Conservation (phyloP, 2,329 filamentous ascomycete species). For the Fusarium mangiferae region DNA sequence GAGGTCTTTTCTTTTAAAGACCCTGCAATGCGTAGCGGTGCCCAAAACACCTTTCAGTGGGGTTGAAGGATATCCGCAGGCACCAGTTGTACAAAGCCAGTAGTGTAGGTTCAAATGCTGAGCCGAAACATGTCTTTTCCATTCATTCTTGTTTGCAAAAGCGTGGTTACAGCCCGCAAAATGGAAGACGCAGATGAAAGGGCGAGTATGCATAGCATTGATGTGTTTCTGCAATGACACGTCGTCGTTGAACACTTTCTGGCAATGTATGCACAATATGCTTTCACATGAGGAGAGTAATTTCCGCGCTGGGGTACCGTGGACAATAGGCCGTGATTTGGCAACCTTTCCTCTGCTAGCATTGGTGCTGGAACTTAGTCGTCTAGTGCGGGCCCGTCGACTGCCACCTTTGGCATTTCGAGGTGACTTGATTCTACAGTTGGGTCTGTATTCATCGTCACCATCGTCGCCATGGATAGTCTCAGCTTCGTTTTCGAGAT, state of each 20-base stretch:
- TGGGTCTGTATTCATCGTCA: slow-evolving; percentile 11
- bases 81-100: slow-evolving; percentile 79
- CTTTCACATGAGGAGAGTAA: slow-evolving; percentile 10
- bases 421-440: not conserved
- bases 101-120: slow-evolving; percentile 81
- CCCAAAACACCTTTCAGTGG: slow-evolving; percentile 17
- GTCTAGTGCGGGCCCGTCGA: slow-evolving; percentile 28
- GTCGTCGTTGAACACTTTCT: slow-evolving; percentile 55
- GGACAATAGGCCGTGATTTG: slow-evolving; percentile 1
- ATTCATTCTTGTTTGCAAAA: slow-evolving; percentile 90
- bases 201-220: slow-evolving; percentile 64
- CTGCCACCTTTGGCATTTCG: not conserved
- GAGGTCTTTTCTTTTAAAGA: slow-evolving; percentile 91
- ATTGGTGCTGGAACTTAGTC: not conserved
- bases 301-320: not conserved
- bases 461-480: not conserved
- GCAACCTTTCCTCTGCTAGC: slow-evolving; percentile 7
- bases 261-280: slow-evolving; percentile 34
- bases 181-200: slow-evolving; percentile 81
- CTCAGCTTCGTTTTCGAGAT: not conserved
- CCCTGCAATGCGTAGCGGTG: slow-evolving; percentile 63
- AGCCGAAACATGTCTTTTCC: slow-evolving; percentile 87
- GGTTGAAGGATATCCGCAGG: slow-evolving; percentile 55
- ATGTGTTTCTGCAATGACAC: slow-evolving; percentile 59
- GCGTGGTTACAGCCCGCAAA: slow-evolving; percentile 78